A percentile compares a stretch with the other conserved stretches of the same genome.
Conservation (phyloP, 768 basidiomycete species). For the Boletus rubropictus region DNA sequence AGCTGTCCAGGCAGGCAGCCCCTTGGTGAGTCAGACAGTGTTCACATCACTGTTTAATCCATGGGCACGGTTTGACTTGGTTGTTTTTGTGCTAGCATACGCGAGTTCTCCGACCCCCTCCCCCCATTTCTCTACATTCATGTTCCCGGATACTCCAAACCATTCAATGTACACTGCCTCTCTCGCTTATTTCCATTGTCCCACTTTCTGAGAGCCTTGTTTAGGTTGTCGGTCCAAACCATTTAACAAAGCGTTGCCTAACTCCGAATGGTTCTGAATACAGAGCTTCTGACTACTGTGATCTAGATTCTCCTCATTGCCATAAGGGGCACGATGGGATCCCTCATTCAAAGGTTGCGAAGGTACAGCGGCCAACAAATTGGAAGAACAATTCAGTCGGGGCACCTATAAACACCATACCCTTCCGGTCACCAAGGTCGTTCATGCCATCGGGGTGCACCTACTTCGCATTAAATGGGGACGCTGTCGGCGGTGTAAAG, state of each 20-base stretch:
- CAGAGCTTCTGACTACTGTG: background rate
- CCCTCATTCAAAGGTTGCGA: constrained; percentile 16
- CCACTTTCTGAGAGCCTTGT: background rate
- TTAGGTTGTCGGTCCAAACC: background rate
- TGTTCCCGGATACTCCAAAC: background rate
- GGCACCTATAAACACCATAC: constrained; percentile 58
- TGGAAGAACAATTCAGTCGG: constrained; percentile 4
- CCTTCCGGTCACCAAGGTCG: constrained; percentile 88
- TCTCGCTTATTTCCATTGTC: background rate
- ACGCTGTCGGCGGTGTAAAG: constrained; percentile 91
- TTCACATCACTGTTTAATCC: background rate
- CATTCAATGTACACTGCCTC: background rate
- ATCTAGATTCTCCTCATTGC: constrained; percentile 1
- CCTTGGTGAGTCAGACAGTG: background rate
- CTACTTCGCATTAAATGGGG: constrained; percentile 96
- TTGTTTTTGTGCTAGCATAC: background rate
- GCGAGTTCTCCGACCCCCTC: background rate
- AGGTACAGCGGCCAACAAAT: constrained; percentile 8
- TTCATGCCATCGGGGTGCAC: constrained; percentile 67
- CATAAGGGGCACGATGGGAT: constrained; percentile 6
- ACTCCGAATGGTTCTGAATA: background rate
- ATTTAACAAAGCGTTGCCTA: background rate
- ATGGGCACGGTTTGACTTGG: background rate
- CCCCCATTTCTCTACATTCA: background rate
- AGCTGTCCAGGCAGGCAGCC: background rate